Base-by-base conservation (phyloP, 164 flowering plant species). In the Protea cynaroides region DNA sequence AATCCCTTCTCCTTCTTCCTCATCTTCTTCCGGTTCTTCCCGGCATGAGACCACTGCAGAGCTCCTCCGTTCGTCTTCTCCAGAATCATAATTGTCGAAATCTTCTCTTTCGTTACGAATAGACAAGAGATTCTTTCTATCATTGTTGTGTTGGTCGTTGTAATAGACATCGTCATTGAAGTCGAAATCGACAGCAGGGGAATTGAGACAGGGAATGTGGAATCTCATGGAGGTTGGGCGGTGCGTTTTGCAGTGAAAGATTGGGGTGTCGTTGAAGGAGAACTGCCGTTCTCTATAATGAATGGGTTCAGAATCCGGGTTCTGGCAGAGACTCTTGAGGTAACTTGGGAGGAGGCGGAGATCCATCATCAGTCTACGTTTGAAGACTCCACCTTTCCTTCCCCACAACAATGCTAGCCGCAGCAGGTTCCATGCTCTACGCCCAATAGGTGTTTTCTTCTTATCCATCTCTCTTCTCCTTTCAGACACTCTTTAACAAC, bases 251-350 rank as follows among this genome's bases (percentile, higher is more conserved):
- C 83, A 78, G 40, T 75, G 81, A 53, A 92, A 67, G 29, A 82
- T 50, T 0, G 98, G 98, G 0, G 98, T 88, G 19, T 81, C 71
- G 57, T 90, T 96, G 58, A 92, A 90, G 34, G 98, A 90, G 65
- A 90, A 80, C 78, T 92, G 73, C 1, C 81, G 84, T 66, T 92
- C 98, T 0, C 81, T 74, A 57, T 84, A 86, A 21, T 58, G 50
- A 25, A 80, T 49, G 1, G 71, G 60, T 21, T 75, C 68, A 21
- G 49, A 71, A 22, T 59, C 23, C 3, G 52, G 12, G 4, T 63
- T 12, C 40, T 76, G 71, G 0, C 71, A 69, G 2, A 85, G 73
- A 58, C 68, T 76, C 63, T 79, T 84, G 47, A 85, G 22, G 54
- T 72, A 74, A 68, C 77, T 82, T 9, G 83, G 78, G 11, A 88